phyloP scores from a whole-genome alignment of 495 filamentous ascomycete genomes.

The Podospora conica region DNA sequence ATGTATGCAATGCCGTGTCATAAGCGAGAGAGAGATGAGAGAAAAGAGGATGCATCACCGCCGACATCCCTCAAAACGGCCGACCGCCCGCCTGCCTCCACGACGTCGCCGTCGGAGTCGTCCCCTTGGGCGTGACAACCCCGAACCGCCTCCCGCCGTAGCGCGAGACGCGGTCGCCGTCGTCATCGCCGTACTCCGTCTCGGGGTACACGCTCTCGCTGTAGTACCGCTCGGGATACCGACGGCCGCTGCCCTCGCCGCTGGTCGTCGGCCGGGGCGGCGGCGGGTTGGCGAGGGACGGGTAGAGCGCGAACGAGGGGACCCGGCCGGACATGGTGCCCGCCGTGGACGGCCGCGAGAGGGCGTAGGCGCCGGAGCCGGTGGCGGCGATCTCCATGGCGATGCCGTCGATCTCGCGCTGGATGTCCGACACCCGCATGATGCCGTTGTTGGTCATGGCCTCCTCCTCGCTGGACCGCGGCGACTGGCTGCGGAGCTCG shows the following conservation, averaged over 20 bases:
- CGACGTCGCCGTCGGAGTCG: conserved; percentile 11
- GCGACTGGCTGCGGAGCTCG: conserved; percentile 35
- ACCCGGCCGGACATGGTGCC: conserved; percentile 2
- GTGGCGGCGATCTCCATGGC: conserved; percentile 25
- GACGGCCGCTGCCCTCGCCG: conserved; percentile 5
- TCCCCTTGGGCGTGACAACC: conserved; percentile 22
- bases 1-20: not conserved
- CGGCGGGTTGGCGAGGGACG: not conserved
- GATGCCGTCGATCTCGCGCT: conserved; percentile 31
- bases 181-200: conserved; percentile 14
- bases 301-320: not conserved
- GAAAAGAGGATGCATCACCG: not conserved
- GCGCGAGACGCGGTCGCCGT: conserved; percentile 19
- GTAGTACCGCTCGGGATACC: conserved; percentile 22
- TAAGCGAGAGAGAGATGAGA: not conserved
- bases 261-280: conserved; percentile 14
- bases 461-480: conserved; percentile 37
- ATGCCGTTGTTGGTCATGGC: conserved; percentile 42
- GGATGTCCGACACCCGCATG: conserved; percentile 36
- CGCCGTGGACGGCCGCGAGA: conserved; percentile 2
- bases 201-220: conserved; percentile 29
- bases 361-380: conserved; percentile 18
- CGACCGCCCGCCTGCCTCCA: conserved; percentile 13
- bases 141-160: conserved; percentile 22
- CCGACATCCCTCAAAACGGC: conserved; percentile 14